Percentiles rank a stretch among this genome's conserved stretches.
phyloP scores from a whole-genome alignment of 2,329 filamentous ascomycete species.

The Calonectria pseudoreteaudii region DNA sequence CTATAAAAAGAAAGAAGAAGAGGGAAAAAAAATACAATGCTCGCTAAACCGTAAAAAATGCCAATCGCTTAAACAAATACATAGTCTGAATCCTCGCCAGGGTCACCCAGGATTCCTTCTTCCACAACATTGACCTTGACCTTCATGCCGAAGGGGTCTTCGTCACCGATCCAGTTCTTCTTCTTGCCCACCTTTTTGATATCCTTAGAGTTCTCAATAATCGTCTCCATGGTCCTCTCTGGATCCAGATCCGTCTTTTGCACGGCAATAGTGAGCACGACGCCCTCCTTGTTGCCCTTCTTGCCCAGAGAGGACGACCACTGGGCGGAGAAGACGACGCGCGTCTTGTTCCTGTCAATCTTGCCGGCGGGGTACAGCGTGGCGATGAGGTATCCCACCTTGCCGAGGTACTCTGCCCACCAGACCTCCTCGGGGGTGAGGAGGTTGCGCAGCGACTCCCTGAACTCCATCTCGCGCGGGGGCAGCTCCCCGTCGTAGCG shows the following conservation, averaged over 20 bases:
- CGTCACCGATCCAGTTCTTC: slow-evolving; percentile 62
- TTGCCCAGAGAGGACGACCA: slow-evolving; percentile 57
- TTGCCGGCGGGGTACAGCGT: slow-evolving; percentile 71
- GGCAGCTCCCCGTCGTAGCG: slow-evolving; percentile 73
- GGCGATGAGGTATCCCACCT: slow-evolving; percentile 68
- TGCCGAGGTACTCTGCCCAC: slow-evolving; percentile 75
- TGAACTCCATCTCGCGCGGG: slow-evolving; percentile 67
- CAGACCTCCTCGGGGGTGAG: slow-evolving; percentile 67
- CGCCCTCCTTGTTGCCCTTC: slow-evolving; percentile 51
- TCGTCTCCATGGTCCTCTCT: slow-evolving; percentile 53
- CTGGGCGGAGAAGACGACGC: slow-evolving; percentile 53
- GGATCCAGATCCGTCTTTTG: slow-evolving; percentile 51
- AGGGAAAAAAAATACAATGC: neutral
- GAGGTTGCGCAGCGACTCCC: slow-evolving; percentile 63
- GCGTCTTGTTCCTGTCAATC: slow-evolving; percentile 51
- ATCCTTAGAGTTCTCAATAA: slow-evolving; percentile 53
- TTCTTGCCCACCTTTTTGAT: slow-evolving; percentile 70
- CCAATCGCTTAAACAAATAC: neutral
- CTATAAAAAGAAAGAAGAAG: neutral
- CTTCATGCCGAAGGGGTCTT: slow-evolving; percentile 53
- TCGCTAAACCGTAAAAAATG: neutral
- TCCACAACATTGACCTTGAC: slow-evolving; percentile 50
- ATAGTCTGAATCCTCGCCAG: neutral
- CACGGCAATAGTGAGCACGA: slow-evolving; percentile 58
- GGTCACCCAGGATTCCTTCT: slow-evolving; percentile 42